Conservation (phyloP, 495 filamentous ascomycete species). For the Annulohypoxylon nitens region DNA sequence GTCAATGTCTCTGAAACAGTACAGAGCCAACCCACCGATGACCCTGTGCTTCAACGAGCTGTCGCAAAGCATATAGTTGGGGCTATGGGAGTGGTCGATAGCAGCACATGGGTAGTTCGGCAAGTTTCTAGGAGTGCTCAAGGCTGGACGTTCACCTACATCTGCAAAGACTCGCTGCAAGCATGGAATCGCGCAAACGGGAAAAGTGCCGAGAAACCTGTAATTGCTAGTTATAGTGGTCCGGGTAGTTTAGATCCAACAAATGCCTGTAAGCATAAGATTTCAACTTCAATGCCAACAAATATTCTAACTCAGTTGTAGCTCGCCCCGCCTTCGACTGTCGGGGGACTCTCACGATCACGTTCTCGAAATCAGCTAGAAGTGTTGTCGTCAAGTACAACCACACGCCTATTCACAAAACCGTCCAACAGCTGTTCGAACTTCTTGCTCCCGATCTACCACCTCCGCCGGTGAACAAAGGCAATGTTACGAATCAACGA, state of each 20-base stretch:
- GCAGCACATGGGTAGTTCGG: constrained; percentile 59
- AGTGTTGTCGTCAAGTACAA: constrained; percentile 61
- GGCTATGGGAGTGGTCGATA: constrained; percentile 55
- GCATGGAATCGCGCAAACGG: constrained; percentile 59
- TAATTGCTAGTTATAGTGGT: constrained; percentile 59
- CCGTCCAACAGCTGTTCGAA: constrained; percentile 58
- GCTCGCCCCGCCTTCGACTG: constrained; percentile 66
- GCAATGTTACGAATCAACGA: constrained; percentile 33
- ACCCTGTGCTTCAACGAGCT: constrained; percentile 58
- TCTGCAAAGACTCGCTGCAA: constrained; percentile 63
- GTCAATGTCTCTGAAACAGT: constrained; percentile 55
- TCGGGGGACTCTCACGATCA: constrained; percentile 59
- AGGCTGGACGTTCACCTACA: constrained; percentile 63
- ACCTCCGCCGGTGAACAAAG: constrained; percentile 23
- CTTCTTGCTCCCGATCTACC: constrained; percentile 53
- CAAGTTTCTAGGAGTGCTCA: constrained; percentile 55
- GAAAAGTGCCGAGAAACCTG: constrained; percentile 52
- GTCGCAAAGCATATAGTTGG: constrained; percentile 58
- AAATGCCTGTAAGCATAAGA: constrained; percentile 51
- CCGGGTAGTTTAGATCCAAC: constrained; percentile 56
- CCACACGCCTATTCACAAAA: constrained; percentile 62
- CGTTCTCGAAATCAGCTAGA: constrained; percentile 56
- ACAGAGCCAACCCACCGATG: constrained; percentile 58
- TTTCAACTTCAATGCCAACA: background rate
- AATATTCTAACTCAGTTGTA: constrained; percentile 45